phyloP scores from a whole-genome alignment of 2,329 filamentous ascomycete species.

The Blastomyces gilchristii region DNA sequence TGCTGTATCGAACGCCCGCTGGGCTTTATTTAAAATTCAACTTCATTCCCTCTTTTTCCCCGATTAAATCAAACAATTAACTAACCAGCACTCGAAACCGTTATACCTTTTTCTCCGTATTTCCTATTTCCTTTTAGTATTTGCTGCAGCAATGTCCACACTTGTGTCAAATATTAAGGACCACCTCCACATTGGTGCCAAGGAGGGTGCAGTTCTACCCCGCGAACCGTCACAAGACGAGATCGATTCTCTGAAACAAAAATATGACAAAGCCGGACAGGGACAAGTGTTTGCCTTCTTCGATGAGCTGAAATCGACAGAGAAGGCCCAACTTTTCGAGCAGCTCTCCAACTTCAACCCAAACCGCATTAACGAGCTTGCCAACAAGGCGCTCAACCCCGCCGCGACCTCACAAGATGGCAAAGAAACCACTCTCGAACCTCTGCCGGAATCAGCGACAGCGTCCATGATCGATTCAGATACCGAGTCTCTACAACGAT shows the following conservation, averaged over 20 bases:
- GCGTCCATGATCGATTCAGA: slow-evolving; percentile 89
- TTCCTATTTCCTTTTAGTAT: slow-evolving; percentile 17
- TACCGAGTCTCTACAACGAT: slow-evolving; percentile 63
- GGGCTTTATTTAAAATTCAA: background rate
- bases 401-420: slow-evolving; percentile 27
- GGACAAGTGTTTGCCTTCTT: slow-evolving; percentile 81
- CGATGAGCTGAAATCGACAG: slow-evolving; percentile 60
- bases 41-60: background rate
- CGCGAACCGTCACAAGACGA: slow-evolving; percentile 53
- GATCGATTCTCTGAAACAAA: slow-evolving; percentile 56
- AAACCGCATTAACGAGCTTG: slow-evolving; percentile 75
- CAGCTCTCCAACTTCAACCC: slow-evolving; percentile 79
- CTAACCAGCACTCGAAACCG: slow-evolving; percentile 17
- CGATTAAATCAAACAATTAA: background rate
- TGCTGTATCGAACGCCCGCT: background rate
- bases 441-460: slow-evolving; percentile 72
- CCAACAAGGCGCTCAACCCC: slow-evolving; percentile 70
- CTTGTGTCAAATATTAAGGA: slow-evolving; percentile 40
- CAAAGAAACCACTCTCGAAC: slow-evolving; percentile 55
- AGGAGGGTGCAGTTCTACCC: slow-evolving; percentile 24
- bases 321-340: slow-evolving; percentile 68
- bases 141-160: slow-evolving; percentile 35
- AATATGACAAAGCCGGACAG: slow-evolving; percentile 65
- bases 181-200: slow-evolving; percentile 34
- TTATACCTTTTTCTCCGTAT: slow-evolving; percentile 17